Evolutionary conservation across 2,329 filamentous ascomycete species (phyloP), one percentile per base, ranked within the genome.

Genomic region (Penicillium sp.): DNA sequence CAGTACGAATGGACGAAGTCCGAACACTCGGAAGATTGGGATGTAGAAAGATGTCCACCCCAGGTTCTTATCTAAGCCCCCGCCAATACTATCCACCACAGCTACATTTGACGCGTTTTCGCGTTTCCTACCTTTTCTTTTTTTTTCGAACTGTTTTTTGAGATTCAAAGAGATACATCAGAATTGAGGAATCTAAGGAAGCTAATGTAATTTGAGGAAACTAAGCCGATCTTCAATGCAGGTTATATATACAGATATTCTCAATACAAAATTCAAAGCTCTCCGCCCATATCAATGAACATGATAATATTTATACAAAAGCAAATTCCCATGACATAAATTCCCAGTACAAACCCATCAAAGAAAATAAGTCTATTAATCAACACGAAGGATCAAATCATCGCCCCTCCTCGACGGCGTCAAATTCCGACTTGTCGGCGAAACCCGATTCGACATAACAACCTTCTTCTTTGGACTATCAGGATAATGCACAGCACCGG

Each of bases 321-420:
- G 16, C 12, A 26, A 26, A 14, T 4, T 35, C 30, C n/a, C 43
- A 45, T 19, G 11, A 10, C 28, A 33, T 25, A 25, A 45, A 45
- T 33, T 9, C 30, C 17, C 22, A 22, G 22, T 22, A 25, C 16
- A 42, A 4, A 1, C 43, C 43, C 43, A 16, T 30, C 38, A 46
- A 57, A 11, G n/a, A 22, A 37, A 16, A 22, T 6, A 17, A 22
- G 11, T 9, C 28, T 33, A 16, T 66, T 50, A 70, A 41, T 73
- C 69, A 40, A 73, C 69, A 26, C 61, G 64, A 6, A 73, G 55
- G 35, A 70, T 69, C 56, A 73, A 53, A 57, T 73, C 69, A 12
- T 60, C 60, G 10, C 70, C 70, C 40, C 63, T 52, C 50, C 62
- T 64, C 6, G 69, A 69, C 5, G 69, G 70, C 4, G 67, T 72